These are phyloP conservation scores for Plantago major DNA, from an alignment of 257 asterid species.

Conservation along the genomic window DNA sequence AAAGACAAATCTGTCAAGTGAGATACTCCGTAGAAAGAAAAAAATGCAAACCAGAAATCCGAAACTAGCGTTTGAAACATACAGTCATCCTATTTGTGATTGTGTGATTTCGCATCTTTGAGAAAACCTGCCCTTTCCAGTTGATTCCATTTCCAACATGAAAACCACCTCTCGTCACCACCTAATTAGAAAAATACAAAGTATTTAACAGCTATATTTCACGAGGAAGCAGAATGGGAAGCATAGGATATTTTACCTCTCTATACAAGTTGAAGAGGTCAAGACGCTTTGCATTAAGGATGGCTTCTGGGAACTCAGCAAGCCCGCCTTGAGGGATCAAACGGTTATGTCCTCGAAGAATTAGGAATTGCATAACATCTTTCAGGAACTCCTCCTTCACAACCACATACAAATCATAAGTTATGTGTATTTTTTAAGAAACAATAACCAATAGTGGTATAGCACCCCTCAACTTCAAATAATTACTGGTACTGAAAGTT, in stretches of 20 bases:
- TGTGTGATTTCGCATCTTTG: constrained; percentile 98
- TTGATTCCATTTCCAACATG: constrained; percentile 98
- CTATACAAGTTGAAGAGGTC: constrained; percentile 96
- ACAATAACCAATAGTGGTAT: too few relatives aligned
- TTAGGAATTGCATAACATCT: constrained; percentile 95
- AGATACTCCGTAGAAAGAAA: too few relatives aligned
- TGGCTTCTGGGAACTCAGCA: constrained; percentile 96
- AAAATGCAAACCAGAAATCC: neutral
- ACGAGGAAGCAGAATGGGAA: neutral
- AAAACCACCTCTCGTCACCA: constrained; percentile 98
- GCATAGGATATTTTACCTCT: constrained; percentile 52
- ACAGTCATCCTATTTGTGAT: constrained; percentile 97
- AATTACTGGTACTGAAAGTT: too few relatives aligned
- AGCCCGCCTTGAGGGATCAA: constrained; percentile 98
- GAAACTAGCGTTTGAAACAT: constrained; percentile 18
- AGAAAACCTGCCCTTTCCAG: constrained; percentile 99
- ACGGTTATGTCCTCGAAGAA: constrained; percentile 95
- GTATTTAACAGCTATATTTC: neutral
- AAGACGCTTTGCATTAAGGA: constrained; percentile 97
- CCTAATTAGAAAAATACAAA: constrained; percentile 39
- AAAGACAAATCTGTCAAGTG: too few relatives aligned
- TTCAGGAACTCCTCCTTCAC: constrained; percentile 83
- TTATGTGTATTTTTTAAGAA: neutral
- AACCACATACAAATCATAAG: constrained; percentile 11
- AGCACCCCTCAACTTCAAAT: too few relatives aligned